Evolutionary conservation across 306 rosid genomes (phyloP).

Genomic region (Pterocarpus macrocarpus): DNA sequence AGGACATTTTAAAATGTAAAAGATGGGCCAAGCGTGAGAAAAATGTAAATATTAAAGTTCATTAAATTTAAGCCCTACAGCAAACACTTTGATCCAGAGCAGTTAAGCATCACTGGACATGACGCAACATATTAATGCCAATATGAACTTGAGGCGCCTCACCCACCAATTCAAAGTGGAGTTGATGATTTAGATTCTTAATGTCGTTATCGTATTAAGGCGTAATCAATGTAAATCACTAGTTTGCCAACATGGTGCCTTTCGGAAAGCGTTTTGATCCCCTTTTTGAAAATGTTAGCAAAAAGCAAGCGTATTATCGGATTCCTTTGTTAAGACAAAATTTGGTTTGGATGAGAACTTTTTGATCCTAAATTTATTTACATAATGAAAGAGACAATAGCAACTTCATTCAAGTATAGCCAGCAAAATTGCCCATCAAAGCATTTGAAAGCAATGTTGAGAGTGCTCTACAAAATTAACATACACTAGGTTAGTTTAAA

Average conservation of each 20-base stretch:
- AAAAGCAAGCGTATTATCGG: conserved; percentile 9
- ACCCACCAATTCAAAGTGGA: conserved; percentile 18
- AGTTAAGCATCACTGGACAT: neutral
- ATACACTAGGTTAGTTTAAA: too few relatives aligned
- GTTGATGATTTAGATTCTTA: conserved; percentile 3
- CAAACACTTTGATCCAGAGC: too few relatives aligned
- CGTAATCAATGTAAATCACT: conserved; percentile 7
- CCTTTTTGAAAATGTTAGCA: neutral
- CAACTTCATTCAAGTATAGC: conserved; percentile 19
- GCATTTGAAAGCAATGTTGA: neutral
- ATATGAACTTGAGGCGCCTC: neutral
- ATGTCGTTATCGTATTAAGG: conserved; percentile 33
- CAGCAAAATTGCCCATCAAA: conserved; percentile 3
- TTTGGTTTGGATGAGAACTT: conserved; percentile 1
- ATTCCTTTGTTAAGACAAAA: conserved; percentile 7
- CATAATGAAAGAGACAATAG: conserved; percentile 9
- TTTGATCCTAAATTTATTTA: neutral
- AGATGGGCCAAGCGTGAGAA: too few relatives aligned
- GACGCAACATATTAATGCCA: neutral
- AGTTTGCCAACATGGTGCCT: too few relatives aligned
- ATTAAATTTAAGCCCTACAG: too few relatives aligned
- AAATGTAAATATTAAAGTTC: too few relatives aligned
- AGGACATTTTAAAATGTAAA: too few relatives aligned
- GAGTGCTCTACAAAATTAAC: neutral
- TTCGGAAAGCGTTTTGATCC: too few relatives aligned